Evolutionary conservation across 352 stramenopile species (phyloP).

Genomic region (Saprolegnia parasitica): DNA sequence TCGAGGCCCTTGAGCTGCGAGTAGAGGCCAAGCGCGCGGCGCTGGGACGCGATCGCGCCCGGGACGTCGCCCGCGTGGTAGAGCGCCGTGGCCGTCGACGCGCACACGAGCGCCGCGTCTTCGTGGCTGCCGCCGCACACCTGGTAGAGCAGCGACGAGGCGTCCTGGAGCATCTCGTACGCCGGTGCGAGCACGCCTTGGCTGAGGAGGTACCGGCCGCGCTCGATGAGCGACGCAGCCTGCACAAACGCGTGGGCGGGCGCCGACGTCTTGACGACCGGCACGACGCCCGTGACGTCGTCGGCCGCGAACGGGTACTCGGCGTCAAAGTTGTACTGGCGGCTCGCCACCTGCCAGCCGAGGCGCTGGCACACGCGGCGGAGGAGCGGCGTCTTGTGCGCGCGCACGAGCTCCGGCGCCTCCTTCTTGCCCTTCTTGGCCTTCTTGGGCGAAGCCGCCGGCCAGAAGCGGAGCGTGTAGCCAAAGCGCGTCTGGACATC

Average conservation of each 20-base stretch:
- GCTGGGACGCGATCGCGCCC: conserved; percentile 84
- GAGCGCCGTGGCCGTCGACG: conserved; percentile 88
- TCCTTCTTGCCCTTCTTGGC: conserved; percentile 31
- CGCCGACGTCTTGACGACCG: conserved; percentile 90
- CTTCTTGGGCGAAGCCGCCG: conserved; percentile 32
- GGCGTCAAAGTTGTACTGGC: conserved; percentile 81
- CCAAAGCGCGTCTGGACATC: conserved; percentile 73
- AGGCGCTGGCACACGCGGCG: conserved; percentile 91
- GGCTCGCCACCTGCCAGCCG: conserved; percentile 87
- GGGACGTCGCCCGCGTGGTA: conserved; percentile 88
- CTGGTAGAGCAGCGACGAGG: conserved; percentile 90
- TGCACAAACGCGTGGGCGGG: conserved; percentile 70
- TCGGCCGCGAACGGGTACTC: conserved; percentile 79
- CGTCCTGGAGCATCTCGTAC: conserved; percentile 87
- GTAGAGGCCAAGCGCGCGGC: conserved; percentile 88
- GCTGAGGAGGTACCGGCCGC: conserved; percentile 76
- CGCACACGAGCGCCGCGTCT: conserved; percentile 89
- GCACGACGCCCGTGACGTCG: conserved; percentile 91
- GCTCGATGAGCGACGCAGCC: conserved; percentile 83
- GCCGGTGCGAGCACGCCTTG: conserved; percentile 65
- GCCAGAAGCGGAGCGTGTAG: conserved; percentile 75
- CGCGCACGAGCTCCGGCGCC: conserved; percentile 40
- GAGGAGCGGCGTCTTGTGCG: conserved; percentile 79
- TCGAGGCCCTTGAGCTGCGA: conserved; percentile 91
- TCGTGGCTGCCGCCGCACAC: conserved; percentile 91